Evolutionary conservation across 768 basidiomycete species (phyloP).

Genomic region (Gymnopilus dilepis): DNA sequence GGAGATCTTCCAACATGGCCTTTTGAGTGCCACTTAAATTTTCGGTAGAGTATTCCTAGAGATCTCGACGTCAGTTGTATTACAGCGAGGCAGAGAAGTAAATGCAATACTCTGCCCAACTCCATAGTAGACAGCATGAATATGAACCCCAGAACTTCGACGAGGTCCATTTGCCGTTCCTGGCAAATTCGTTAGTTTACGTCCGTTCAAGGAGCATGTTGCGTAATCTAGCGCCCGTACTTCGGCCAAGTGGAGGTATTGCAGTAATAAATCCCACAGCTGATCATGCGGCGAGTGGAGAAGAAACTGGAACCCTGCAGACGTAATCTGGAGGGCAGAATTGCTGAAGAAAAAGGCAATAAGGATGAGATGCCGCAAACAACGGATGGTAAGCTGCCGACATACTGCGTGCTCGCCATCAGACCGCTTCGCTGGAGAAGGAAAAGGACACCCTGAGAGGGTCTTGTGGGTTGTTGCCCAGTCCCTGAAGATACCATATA

Average conservation of each 20-base stretch:
- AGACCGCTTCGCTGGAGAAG: constrained; percentile 85
- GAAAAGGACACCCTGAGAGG: constrained; percentile 83
- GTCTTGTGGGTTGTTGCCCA: constrained; percentile 74
- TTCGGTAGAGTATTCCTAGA: constrained; percentile 88
- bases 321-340: constrained; percentile 80
- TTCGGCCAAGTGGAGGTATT: constrained; percentile 88
- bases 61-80: constrained; percentile 19
- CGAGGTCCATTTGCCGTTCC: constrained; percentile 90
- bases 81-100: constrained; percentile 16
- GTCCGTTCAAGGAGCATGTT: constrained; percentile 13
- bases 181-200: constrained; percentile 35
- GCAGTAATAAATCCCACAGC: constrained; percentile 91
- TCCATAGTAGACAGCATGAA: constrained; percentile 99
- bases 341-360: constrained; percentile 43
- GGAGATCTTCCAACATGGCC: constrained; percentile 89
- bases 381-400: constrained; percentile 21
- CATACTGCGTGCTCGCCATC: constrained; percentile 78
- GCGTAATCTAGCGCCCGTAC: constrained; percentile 43
- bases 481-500: constrained; percentile 96
- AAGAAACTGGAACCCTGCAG: constrained; percentile 94
- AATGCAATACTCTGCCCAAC: constrained; percentile 73
- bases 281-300: constrained; percentile 94
- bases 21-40: constrained; percentile 78
- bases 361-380: constrained; percentile 17
- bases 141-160: constrained; percentile 91